A percentile compares a stretch with the other conserved stretches of the same genome.
phyloP scores from a whole-genome alignment of 2,329 filamentous ascomycete genomes.

The Penicillium hesseltinei region DNA sequence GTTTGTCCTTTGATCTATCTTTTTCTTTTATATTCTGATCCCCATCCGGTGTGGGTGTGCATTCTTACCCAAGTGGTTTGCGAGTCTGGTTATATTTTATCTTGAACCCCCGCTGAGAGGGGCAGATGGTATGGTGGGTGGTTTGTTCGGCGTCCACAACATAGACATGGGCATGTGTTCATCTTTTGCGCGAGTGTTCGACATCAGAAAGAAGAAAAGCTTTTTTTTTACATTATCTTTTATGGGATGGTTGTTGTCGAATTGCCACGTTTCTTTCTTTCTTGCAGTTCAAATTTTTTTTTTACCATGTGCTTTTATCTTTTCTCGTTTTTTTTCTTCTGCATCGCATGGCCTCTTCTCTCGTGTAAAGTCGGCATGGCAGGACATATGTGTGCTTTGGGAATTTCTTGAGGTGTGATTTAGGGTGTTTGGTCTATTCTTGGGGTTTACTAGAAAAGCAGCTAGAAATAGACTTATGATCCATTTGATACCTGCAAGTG shows the following conservation, averaged over 20 bases:
- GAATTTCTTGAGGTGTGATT: conserved; percentile 23
- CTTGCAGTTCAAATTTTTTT: conserved; percentile 5
- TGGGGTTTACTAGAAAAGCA: conserved; percentile 24
- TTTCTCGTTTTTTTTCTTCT: conserved; percentile 4
- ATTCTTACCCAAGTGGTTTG: conserved; percentile 25
- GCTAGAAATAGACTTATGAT: conserved; percentile 26
- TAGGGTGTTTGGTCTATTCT: conserved; percentile 18
- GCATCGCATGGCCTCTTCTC: conserved; percentile 26
- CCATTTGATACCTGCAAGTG: neutral
- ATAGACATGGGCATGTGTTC: conserved; percentile 44
- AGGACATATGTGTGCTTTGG: conserved; percentile 26
- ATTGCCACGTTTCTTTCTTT: conserved; percentile 7
- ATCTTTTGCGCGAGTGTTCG: conserved; percentile 24
- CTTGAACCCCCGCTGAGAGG: conserved; percentile 32
- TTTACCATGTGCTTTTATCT: conserved; percentile 3
- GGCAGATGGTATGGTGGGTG: conserved; percentile 36
- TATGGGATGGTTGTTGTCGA: conserved; percentile 15
- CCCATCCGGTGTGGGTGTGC: conserved; percentile 27
- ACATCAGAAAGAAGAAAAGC: conserved; percentile 31
- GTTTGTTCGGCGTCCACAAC: conserved; percentile 43
- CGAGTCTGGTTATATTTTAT: conserved; percentile 32
- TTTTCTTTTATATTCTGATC: conserved; percentile 13
- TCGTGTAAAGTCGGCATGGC: conserved; percentile 23
- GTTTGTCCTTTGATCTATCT: conserved; percentile 19
- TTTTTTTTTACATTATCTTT: conserved; percentile 12